phyloP scores from a whole-genome alignment of 495 filamentous ascomycete genomes.

The Tuber umbilicatum region DNA sequence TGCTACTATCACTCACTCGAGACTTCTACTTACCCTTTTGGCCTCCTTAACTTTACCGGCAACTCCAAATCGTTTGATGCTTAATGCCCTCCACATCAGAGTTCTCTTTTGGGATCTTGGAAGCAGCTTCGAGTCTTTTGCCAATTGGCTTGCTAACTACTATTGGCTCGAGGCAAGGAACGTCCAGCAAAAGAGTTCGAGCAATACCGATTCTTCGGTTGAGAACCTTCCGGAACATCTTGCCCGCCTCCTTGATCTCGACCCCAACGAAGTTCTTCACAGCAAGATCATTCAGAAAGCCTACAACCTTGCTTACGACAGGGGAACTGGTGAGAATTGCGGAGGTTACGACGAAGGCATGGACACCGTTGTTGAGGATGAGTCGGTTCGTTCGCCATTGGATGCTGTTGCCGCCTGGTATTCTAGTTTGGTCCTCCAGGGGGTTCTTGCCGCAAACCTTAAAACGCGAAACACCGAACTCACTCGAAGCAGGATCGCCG shows the following conservation, averaged over 20 bases:
- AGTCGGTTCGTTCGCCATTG: slow-evolving; percentile 75
- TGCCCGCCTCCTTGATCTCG: slow-evolving; percentile 61
- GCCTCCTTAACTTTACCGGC: slow-evolving; percentile 81
- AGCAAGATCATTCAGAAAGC: slow-evolving; percentile 73
- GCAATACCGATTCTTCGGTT: slow-evolving; percentile 46
- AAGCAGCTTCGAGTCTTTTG: slow-evolving; percentile 56
- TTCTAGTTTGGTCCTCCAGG: slow-evolving; percentile 68
- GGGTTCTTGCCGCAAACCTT: slow-evolving; percentile 58
- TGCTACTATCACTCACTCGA: slow-evolving; percentile 77
- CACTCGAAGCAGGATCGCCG: slow-evolving; percentile 45
- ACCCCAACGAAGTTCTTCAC: slow-evolving; percentile 72
- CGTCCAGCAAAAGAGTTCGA: slow-evolving; percentile 52
- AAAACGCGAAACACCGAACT: slow-evolving; percentile 45
- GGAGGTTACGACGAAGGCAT: slow-evolving; percentile 61
- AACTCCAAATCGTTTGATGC: slow-evolving; percentile 78
- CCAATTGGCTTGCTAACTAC: slow-evolving; percentile 60
- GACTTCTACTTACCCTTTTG: slow-evolving; percentile 78
- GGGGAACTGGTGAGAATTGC: slow-evolving; percentile 60
- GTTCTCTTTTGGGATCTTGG: slow-evolving; percentile 76
- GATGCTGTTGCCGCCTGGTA: slow-evolving; percentile 90
- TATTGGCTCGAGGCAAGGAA: slow-evolving; percentile 76
- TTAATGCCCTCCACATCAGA: slow-evolving; percentile 85
- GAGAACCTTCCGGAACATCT: slow-evolving; percentile 73
- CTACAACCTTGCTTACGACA: slow-evolving; percentile 86
- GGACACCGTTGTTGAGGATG: slow-evolving; percentile 78